phyloP scores from a whole-genome alignment of 2,329 filamentous ascomycete species.

The Lasiodiplodia sp. region DNA sequence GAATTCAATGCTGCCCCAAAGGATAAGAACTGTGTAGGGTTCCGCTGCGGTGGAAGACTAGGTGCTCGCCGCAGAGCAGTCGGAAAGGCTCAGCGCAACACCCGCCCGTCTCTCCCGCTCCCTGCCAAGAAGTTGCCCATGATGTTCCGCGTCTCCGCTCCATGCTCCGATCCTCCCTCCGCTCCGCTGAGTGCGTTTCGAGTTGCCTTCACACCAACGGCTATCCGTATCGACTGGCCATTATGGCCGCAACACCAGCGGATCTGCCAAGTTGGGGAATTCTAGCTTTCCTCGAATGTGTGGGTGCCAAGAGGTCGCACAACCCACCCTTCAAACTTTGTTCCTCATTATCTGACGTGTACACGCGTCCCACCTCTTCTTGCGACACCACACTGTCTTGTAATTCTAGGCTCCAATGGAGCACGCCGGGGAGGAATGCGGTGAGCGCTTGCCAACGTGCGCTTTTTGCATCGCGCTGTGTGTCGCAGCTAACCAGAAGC shows the following conservation, averaged over 20 bases:
- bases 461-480: neutral
- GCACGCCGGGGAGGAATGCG: neutral
- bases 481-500: neutral
- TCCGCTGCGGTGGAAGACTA: neutral
- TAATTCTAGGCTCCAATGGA: neutral
- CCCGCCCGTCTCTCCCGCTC: neutral
- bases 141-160: slow-evolving; percentile 15
- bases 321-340: neutral
- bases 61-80: neutral
- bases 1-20: neutral
- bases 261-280: slow-evolving; percentile 12
- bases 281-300: neutral
- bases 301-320: slow-evolving; percentile 9
- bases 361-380: neutral
- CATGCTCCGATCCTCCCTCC: slow-evolving; percentile 1
- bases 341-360: neutral
- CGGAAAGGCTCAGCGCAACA: neutral
- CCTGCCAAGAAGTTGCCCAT: slow-evolving; percentile 7
- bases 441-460: neutral
- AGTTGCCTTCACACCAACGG: neutral
- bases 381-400: neutral
- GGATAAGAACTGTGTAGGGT: neutral
- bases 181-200: slow-evolving; percentile 19
- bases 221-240: neutral
- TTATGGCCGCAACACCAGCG: neutral